Conservation (phyloP, 2,329 filamentous ascomycete genomes). For the Endoconidiophora polonica region DNA sequence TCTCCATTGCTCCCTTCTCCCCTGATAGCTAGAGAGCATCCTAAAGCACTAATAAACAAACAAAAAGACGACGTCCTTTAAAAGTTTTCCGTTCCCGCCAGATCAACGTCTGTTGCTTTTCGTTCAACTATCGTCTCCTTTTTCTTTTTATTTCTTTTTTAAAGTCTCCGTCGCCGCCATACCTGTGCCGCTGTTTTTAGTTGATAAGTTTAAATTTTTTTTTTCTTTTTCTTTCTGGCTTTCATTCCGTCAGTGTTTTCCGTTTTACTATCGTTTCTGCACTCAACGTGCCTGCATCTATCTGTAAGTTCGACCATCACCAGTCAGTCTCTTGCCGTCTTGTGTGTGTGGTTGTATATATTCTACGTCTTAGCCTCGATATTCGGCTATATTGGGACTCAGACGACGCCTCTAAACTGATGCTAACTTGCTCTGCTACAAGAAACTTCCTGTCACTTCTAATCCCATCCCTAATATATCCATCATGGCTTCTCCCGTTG, state of each 20-base stretch:
- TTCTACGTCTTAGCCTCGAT: background rate
- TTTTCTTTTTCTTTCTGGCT: slow-evolving; percentile 4
- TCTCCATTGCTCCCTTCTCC: background rate
- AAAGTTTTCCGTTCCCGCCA: background rate
- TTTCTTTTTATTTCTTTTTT: background rate
- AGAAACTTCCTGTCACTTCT: slow-evolving; percentile 9
- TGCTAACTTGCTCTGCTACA: background rate
- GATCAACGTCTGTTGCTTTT: too few species aligned
- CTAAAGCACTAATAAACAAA: background rate
- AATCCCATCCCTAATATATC: background rate
- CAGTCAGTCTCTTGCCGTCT: too few species aligned
- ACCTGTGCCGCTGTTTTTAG: slow-evolving; percentile 11
- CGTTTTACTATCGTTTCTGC: background rate
- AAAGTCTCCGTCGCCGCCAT: slow-evolving; percentile 4
- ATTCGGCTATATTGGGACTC: too few species aligned
- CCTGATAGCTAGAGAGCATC: background rate
- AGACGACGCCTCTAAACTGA: too few species aligned
- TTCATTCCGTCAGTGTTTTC: background rate
- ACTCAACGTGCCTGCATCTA: background rate
- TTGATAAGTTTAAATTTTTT: background rate
- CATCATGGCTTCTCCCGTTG: slow-evolving; percentile 34
- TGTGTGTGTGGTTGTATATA: background rate
- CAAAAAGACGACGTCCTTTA: background rate
- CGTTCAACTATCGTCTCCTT: background rate
- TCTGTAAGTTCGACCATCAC: too few species aligned